Evolutionary conservation across 164 flowering plant genomes (phyloP).

Genomic region (Chloranthus sessilifolius): DNA sequence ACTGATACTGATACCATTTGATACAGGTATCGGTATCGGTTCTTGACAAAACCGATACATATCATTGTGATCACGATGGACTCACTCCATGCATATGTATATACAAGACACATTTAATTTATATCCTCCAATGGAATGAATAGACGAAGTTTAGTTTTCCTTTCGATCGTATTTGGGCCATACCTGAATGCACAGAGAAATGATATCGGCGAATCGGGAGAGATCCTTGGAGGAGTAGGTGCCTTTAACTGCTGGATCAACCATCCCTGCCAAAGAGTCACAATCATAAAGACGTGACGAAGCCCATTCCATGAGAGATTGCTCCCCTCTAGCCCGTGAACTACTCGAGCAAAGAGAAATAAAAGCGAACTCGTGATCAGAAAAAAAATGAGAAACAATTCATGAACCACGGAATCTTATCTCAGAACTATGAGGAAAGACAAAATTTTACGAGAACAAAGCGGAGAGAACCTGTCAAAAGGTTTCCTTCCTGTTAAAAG

Average conservation of each 20-base stretch:
- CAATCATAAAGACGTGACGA: slow-evolving; percentile 54
- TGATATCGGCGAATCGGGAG: slow-evolving; percentile 58
- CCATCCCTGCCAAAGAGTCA: slow-evolving; percentile 52
- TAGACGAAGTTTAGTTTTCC: too few relatives aligned
- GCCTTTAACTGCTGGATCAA: slow-evolving; percentile 49
- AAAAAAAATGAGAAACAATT: slow-evolving; percentile 1
- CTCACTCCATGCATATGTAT: too few relatives aligned
- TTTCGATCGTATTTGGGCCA: too few relatives aligned
- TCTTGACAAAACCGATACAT: too few relatives aligned
- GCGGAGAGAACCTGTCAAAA: slow-evolving; percentile 41
- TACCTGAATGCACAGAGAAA: slow-evolving; percentile 83
- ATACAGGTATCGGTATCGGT: too few relatives aligned
- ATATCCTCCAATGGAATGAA: too few relatives aligned
- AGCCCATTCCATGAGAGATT: slow-evolving; percentile 71
- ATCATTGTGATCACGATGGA: too few relatives aligned
- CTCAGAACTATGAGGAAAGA: not conserved
- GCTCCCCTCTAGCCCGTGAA: slow-evolving; percentile 50
- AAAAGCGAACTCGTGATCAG: not conserved
- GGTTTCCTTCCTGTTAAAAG: slow-evolving; percentile 73
- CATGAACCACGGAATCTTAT: not conserved
- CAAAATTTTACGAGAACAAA: not conserved
- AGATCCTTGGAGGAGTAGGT: slow-evolving; percentile 35
- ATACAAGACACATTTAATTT: too few relatives aligned
- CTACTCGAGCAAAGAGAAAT: slow-evolving; percentile 25
- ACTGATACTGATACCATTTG: too few relatives aligned